A percentile compares a stretch with the other conserved stretches of the same genome.
Conservation (phyloP, 371 early-diverging fungal genomes). For the Mycotypha africana region DNA sequence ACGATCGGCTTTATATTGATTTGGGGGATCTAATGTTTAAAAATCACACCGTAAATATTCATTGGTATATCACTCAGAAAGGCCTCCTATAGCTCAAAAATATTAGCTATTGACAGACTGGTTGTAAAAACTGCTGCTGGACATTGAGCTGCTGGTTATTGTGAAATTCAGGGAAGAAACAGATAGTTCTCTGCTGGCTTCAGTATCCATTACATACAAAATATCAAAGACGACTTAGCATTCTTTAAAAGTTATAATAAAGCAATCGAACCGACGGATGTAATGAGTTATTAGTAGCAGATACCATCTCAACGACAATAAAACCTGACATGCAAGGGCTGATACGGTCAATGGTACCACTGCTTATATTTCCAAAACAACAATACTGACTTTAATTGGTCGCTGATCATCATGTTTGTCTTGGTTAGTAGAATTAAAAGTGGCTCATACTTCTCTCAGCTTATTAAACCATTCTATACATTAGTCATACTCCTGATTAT, state of each 20-base stretch:
- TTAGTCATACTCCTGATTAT: background rate
- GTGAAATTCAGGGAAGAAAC: conserved; percentile 18
- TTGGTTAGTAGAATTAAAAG: too few relatives aligned
- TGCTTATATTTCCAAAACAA: too few relatives aligned
- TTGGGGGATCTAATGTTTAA: conserved; percentile 16
- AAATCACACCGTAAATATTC: background rate
- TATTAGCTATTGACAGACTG: conserved; percentile 22
- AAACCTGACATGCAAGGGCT: background rate
- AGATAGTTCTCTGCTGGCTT: conserved; percentile 17
- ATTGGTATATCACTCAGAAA: background rate
- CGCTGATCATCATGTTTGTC: background rate
- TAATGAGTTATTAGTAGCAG: background rate
- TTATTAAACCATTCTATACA: background rate
- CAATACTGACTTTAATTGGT: background rate
- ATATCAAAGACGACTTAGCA: background rate
- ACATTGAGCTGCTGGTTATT: conserved; percentile 16
- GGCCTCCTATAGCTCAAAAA: background rate
- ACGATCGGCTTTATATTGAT: conserved; percentile 19
- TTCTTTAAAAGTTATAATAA: too few relatives aligned
- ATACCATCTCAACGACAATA: too few relatives aligned
- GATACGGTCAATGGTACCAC: too few relatives aligned
- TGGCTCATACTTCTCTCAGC: background rate
- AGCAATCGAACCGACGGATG: background rate
- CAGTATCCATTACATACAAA: background rate
- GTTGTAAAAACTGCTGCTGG: conserved; percentile 29